These are phyloP conservation scores for Prunus padus DNA, from an alignment of 306 rosid genomes.

Conservation along the genomic window DNA sequence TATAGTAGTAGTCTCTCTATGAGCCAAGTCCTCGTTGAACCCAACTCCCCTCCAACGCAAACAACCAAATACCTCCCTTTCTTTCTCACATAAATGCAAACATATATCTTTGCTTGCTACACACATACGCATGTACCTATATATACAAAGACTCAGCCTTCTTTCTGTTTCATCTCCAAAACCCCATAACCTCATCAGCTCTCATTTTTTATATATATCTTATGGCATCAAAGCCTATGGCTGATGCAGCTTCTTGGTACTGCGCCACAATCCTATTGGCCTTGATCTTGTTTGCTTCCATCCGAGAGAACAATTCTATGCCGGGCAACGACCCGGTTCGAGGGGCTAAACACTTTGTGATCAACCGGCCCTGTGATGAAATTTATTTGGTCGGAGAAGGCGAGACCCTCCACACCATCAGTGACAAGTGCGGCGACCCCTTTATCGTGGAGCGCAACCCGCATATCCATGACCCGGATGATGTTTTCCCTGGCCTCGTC, in stretches of 20 bases:
- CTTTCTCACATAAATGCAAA: neutral
- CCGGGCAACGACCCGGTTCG: slow-evolving; percentile 9
- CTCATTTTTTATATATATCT: neutral
- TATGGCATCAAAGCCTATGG: slow-evolving; percentile 3
- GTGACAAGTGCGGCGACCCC: slow-evolving; percentile 81
- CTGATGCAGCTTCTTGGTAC: slow-evolving; percentile 62
- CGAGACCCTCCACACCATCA: slow-evolving; percentile 73
- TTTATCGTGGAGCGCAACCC: slow-evolving; percentile 80
- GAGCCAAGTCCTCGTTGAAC: too few relatives aligned
- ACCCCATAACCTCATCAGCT: neutral
- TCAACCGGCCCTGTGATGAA: slow-evolving; percentile 41
- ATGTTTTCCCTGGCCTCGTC: slow-evolving; percentile 82
- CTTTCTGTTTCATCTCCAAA: neutral
- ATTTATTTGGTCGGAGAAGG: slow-evolving; percentile 65
- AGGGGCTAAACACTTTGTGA: slow-evolving; percentile 33
- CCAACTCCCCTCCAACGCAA: slow-evolving; percentile 26
- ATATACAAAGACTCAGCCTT: neutral
- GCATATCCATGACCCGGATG: slow-evolving; percentile 86
- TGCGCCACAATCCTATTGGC: slow-evolving; percentile 44
- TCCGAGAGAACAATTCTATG: slow-evolving; percentile 34
- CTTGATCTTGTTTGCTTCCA: slow-evolving; percentile 55
- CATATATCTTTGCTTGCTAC: neutral
- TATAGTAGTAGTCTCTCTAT: neutral
- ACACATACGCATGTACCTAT: neutral
- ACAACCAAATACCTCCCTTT: slow-evolving; percentile 21